phyloP scores from a whole-genome alignment of 108 stramenopile species.

The Mediolabrus comicus region DNA sequence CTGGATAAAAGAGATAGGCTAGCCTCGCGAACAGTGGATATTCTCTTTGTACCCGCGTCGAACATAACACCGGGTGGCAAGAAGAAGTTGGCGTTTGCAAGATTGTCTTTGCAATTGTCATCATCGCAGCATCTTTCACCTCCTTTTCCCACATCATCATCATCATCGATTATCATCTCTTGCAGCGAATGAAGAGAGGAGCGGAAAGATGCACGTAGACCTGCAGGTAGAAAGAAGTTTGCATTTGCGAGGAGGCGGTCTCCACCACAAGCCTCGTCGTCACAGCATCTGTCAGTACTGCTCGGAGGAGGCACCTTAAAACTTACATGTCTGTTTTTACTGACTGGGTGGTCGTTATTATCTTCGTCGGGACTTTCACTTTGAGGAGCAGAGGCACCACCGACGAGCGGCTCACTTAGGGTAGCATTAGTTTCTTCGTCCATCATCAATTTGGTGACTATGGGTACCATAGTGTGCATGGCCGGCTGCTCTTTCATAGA shows the following conservation, averaged over 20 bases:
- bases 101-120: neutral
- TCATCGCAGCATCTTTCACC: neutral
- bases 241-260: neutral
- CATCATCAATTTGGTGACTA: too few relatives aligned
- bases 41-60: neutral
- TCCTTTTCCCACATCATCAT: neutral
- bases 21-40: neutral
- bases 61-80: neutral
- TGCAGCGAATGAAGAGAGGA: neutral
- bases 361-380: too few relatives aligned
- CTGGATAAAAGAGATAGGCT: neutral
- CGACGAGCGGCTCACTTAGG: too few relatives aligned
- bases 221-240: neutral
- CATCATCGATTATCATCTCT: neutral
- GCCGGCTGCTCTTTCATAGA: too few relatives aligned
- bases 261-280: neutral
- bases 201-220: neutral
- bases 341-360: too few relatives aligned
- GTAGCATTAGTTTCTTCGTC: too few relatives aligned
- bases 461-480: too few relatives aligned
- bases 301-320: too few relatives aligned
- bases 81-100: neutral
- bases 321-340: too few relatives aligned
- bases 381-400: too few relatives aligned
- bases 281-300: neutral